Evolutionary conservation across 345 rosid genomes (phyloP), one percentile per base, ranked within the genome.

Genomic region (Aegle marmelos): DNA sequence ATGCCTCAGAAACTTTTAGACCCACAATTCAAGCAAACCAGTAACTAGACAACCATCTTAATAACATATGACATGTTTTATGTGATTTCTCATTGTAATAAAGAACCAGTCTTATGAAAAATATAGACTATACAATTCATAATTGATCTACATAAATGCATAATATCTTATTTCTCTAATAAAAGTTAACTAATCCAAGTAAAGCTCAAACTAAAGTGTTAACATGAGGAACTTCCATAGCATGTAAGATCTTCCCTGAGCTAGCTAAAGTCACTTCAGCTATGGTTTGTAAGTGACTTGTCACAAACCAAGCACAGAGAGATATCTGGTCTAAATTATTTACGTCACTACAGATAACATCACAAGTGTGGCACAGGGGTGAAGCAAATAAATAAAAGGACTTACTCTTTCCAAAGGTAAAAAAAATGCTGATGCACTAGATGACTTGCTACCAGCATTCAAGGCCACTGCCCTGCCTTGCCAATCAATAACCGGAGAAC

Each of bases 401-500:
- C 92, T 82, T 77, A 95, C 99, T 66, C 97, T 89, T 73, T 92
- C 97, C 75, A 96, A 83, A 65, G 99, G 99, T 74, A 96, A 80
- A 80, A 88, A 96, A 82, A 91, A 94, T 70, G 98, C 97, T 24
- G 99, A 92, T 59, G 98, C 93, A 87, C 94, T 89, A 70, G 97
- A 87, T 30, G 92, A 79, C 86, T 91, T 94, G 92, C 97, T 81
- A 75, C 98, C 99, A 68, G 99, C 99, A 91, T 94, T 96, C 86
- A 96, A 85, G 66, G 98, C 99, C 82, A 96, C 97, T 25, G 97
- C 97, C 85, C 91, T 89, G 68, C 98, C 99, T 89, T 90, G 94
- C 88, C 94, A 88, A 87, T 96, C 95, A 83, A 96, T 91, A 79
- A 94, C 97, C 4, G 98, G 98, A 79, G 99, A 96, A 79, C 99